Conservation (phyloP, 768 basidiomycete species). For the Trametes cinnabarina region DNA sequence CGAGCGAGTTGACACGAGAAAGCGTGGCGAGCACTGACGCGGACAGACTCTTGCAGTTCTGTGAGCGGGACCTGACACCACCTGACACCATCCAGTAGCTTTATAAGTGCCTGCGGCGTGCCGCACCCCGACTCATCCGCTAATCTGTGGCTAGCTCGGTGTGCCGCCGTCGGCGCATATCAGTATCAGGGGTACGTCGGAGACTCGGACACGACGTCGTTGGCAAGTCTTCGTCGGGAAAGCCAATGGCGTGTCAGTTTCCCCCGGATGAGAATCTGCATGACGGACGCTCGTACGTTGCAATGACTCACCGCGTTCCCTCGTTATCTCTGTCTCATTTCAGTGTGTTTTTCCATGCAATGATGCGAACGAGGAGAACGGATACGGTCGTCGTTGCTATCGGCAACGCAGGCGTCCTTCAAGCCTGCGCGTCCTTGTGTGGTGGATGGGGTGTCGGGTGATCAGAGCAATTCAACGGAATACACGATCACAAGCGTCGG, state of each 20-base stretch:
- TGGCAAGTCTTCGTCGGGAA: neutral
- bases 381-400: neutral
- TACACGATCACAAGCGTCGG: too few relatives aligned
- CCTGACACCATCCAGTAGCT: neutral
- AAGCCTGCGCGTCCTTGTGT: too few relatives aligned
- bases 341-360: neutral
- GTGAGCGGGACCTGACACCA: neutral
- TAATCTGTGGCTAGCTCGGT: neutral
- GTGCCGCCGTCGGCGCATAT: neutral
- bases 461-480: neutral
- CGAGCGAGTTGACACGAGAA: too few relatives aligned
- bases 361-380: neutral
- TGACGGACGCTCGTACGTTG: neutral
- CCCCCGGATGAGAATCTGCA: neutral
- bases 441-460: neutral
- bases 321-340: neutral
- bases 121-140: neutral
- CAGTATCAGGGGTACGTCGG: neutral
- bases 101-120: too few relatives aligned
- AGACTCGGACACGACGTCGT: too few relatives aligned
- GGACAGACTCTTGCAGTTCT: too few relatives aligned
- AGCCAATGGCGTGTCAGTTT: neutral
- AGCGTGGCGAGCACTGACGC: too few relatives aligned
- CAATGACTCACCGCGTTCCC: neutral
- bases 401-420: too few relatives aligned